A percentile compares a stretch with the other conserved stretches of the same genome.
Conservation (phyloP, 331 rosid genomes). For the Erythrophleum ivorense region DNA sequence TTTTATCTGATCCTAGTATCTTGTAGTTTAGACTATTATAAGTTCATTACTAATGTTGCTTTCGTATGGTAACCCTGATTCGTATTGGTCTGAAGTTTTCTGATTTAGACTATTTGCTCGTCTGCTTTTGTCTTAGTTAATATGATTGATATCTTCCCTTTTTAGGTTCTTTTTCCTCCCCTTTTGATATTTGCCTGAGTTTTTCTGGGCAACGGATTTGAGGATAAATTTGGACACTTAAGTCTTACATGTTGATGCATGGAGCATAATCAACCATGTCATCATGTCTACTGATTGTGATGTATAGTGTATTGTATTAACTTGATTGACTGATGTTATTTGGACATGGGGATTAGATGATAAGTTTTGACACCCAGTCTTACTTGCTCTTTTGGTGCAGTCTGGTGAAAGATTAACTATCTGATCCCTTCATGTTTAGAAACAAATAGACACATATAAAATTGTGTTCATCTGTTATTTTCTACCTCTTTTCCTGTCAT, state of each 20-base stretch:
- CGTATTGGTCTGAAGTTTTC: background rate
- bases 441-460: background rate
- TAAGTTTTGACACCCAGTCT: slow-evolving; percentile 33
- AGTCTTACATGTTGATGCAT: slow-evolving; percentile 14
- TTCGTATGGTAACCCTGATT: background rate
- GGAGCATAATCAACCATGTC: background rate
- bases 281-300: too few relatives aligned
- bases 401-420: slow-evolving; percentile 38
- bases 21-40: background rate
- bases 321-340: too few relatives aligned
- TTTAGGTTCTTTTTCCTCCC: background rate
- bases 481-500: background rate
- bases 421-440: slow-evolving; percentile 25
- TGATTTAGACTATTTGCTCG: too few relatives aligned
- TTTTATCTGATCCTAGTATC: slow-evolving; percentile 52
- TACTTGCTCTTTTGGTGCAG: slow-evolving; percentile 27
- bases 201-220: background rate
- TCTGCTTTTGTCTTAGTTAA: background rate
- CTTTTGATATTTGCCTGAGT: background rate
- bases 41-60: background rate
- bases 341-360: background rate
- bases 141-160: background rate
- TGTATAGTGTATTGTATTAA: too few relatives aligned
- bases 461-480: too few relatives aligned
- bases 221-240: slow-evolving; percentile 28